phyloP scores from a whole-genome alignment of 805 yeast genomes.

The Candida parachauliodes region DNA sequence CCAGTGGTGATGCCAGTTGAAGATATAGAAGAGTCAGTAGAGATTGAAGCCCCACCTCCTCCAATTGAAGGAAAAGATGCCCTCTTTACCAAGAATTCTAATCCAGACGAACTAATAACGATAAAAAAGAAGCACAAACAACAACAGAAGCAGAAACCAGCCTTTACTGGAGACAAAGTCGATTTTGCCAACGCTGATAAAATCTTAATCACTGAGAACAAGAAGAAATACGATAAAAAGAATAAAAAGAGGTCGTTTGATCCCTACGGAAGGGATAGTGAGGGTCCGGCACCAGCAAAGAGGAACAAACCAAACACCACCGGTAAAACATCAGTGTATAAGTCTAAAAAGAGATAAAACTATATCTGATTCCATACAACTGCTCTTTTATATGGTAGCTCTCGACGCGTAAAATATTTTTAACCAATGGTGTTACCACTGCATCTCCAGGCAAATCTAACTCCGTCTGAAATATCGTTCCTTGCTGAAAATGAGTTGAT shows the following conservation, averaged over 20 bases:
- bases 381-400: neutral
- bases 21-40: conserved; percentile 10
- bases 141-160: conserved; percentile 7
- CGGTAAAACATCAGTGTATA: conserved; percentile 39
- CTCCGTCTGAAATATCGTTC: conserved; percentile 78
- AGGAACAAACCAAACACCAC: conserved; percentile 31
- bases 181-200: conserved; percentile 46
- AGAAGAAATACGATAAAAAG: conserved; percentile 14
- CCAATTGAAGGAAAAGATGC: conserved; percentile 5
- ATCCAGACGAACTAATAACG: conserved; percentile 39
- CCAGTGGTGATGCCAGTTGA: conserved; percentile 10
- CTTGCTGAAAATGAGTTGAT: conserved; percentile 78
- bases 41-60: conserved; percentile 9
- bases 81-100: conserved; percentile 12
- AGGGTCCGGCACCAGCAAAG: conserved; percentile 55
- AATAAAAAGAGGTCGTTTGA: conserved; percentile 48
- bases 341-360: conserved; percentile 4
- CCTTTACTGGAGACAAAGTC: conserved; percentile 19
- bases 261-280: conserved; percentile 50
- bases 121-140: conserved; percentile 20
- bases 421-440: conserved; percentile 62
- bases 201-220: conserved; percentile 24
- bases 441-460: conserved; percentile 50
- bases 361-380: too few species aligned
- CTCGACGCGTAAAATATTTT: neutral